Base-by-base conservation (phyloP, 2,329 filamentous ascomycete genomes). In the Cladosporium cucumerinum region DNA sequence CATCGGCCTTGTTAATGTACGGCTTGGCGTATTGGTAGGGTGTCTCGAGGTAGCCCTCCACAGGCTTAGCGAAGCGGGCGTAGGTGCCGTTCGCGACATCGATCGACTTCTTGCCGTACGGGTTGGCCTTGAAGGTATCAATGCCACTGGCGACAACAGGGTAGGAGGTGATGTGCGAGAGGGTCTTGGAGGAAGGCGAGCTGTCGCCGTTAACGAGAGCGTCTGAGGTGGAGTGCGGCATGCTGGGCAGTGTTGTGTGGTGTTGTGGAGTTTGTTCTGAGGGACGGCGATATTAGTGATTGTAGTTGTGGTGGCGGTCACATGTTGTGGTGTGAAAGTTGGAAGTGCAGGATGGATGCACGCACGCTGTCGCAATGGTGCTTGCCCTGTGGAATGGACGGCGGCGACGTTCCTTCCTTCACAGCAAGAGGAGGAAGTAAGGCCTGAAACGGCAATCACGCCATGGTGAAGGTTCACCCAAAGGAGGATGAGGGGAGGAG, bases 1-100 rank as follows among this genome's bases (percentile, higher is more conserved):
- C 80, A 77, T 98, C 95, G 74, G 88, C 93, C 78, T 89, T 92
- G 76, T 87, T 83, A 69, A 96, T 85, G 79, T 97, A 97, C 0
- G 94, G 93, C 61, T 88, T 88, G 68, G 96, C 85, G 77, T 91
- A 95, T 74, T 86, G 84, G 81, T 92, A 94, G 39, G 93, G 93
- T 72, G 86, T 90, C 72, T 87, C 79, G 72, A 97, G 82, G 79
- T 92, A 92, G 30, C 91, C 90, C 63, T 94, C 80, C 68, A 97
- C 80, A 23, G 93, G 92, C 71, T 88, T 89, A 76, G 89, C 89
- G 73, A 97, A 84, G 69, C 85, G 87, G 75, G 87, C 82, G 83
- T 93, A 96, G 72, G 89, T 88, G 66, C 87, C 86, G 75, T 90
- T 86, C 77, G 89, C 86, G 68, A 95, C 80, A 72, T 90, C 84